Evolutionary conservation across 169 alveolate species (phyloP), one percentile per base, ranked within the genome.

Genomic region (Eimeria necatrix): DNA sequence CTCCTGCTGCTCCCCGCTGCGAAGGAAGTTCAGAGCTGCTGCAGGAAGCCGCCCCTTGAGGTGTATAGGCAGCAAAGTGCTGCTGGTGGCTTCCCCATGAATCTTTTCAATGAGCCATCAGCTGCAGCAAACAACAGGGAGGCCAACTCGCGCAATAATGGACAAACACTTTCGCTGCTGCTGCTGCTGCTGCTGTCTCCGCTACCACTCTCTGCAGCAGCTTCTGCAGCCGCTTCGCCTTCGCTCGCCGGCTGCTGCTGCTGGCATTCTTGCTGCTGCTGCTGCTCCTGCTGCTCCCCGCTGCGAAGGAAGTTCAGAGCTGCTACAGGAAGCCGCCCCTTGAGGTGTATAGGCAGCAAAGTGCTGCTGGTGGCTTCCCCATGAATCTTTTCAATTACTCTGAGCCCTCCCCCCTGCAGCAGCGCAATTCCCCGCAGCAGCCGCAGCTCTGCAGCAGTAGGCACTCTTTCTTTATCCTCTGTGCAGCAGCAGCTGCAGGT

Each of bases 381-480:
- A 22, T 32, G 49, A 49, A 49, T 46, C 18, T 22, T 8, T 52
- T 86, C 84, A 14, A 86, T 48, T 2, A 86, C 93, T 12, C 64
- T 56, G 48, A 61, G 49, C 0, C 84, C 61, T 52, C 84, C 60
- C 1, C 93, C 93, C 26, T 41, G 81, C 51, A 48, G 71, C 24
- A 70, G 22, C 14, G 81, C 51, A 8, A 22, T 32, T 0, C 61
- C 70, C 84, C 76, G 73, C 70, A 26, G 74, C 64, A 22, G 84
- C 52, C 71, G 52, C 70, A 86, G 68, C 51, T 86, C 93, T 6
- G 46, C 93, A 12, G 4, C 93, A 12, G 49, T 32, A 3, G 70
- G 93, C 59, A 71, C 84, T 2, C 71, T 68, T n/a, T 41, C 93
- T 64, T 86, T 83, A n/a, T 85, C 93, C 5, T 86, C 93, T 22